Evolutionary conservation across 306 rosid species (phyloP).

Genomic region (Urtica urens): DNA sequence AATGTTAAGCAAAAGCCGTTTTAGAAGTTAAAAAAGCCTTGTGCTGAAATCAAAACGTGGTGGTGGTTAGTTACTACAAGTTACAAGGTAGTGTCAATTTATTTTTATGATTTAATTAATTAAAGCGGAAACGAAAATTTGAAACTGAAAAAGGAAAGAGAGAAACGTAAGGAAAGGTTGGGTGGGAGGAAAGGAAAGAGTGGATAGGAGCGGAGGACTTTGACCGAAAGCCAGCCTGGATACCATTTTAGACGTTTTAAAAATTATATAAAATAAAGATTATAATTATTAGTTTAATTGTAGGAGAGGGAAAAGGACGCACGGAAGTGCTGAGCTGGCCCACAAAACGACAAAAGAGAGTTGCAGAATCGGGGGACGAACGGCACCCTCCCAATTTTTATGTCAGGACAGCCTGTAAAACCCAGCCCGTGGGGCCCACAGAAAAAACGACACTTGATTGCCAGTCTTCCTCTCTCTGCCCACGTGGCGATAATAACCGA

Average conservation of each 20-base stretch:
- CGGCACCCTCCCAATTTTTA: conserved; percentile 7
- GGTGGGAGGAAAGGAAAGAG: conserved; percentile 4
- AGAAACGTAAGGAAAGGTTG: not conserved
- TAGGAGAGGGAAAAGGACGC: conserved; percentile 17
- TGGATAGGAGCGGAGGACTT: conserved; percentile 22
- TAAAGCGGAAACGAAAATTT: not conserved
- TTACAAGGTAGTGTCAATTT: not conserved
- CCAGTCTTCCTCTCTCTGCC: conserved; percentile 10
- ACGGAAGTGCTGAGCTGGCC: conserved; percentile 27
- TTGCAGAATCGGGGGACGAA: conserved; percentile 30
- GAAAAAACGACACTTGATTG: conserved; percentile 12
- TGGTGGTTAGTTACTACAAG: conserved; percentile 2
- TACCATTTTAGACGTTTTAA: conserved; percentile 9
- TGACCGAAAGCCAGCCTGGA: conserved; percentile 44
- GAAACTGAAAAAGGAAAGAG: not conserved
- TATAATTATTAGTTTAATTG: not conserved
- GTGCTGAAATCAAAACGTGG: conserved; percentile 10
- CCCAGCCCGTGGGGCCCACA: conserved; percentile 10
- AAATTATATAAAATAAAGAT: not conserved
- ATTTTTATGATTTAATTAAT: not conserved
- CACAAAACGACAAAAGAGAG: conserved; percentile 28
- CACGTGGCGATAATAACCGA: conserved; percentile 25
- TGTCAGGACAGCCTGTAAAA: conserved; percentile 46
- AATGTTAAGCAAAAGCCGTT: conserved; percentile 17
- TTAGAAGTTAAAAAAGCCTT: conserved; percentile 9